These are phyloP conservation scores for Basipetospora chlamydospora DNA, from an alignment of 2,329 filamentous ascomycete species.

Conservation along the genomic window DNA sequence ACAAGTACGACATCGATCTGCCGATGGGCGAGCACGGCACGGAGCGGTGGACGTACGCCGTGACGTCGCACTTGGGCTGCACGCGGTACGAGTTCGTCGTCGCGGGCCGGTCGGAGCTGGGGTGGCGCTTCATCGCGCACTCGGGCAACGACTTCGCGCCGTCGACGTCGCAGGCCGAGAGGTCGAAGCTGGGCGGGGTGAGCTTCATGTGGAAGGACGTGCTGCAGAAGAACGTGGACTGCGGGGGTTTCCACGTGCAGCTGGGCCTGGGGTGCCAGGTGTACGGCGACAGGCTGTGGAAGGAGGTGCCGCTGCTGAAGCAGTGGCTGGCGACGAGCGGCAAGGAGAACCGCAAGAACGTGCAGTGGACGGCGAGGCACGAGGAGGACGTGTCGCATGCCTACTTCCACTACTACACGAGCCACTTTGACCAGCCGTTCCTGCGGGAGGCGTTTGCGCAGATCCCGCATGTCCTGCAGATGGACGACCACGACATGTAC, in stretches of 20 bases:
- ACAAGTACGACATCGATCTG: conserved; percentile 83
- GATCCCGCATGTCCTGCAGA: conserved; percentile 82
- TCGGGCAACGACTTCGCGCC: conserved; percentile 93
- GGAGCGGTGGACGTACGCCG: conserved; percentile 90
- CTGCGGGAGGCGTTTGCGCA: conserved; percentile 91
- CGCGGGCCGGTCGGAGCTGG: conserved; percentile 75
- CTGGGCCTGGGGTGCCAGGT: conserved; percentile 88
- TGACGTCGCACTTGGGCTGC: conserved; percentile 91
- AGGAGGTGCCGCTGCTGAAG: conserved; percentile 81
- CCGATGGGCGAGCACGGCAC: conserved; percentile 74
- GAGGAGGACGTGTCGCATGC: conserved; percentile 93
- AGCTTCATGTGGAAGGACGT: conserved; percentile 99
- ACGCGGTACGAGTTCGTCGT: conserved; percentile 97
- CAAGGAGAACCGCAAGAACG: conserved; percentile 81
- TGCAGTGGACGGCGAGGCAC: conserved; percentile 83
- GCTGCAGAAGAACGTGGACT: conserved; percentile 91
- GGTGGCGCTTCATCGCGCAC: conserved; percentile 91
- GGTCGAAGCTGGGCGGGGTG: conserved; percentile 71
- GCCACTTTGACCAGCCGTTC: conserved; percentile 94
- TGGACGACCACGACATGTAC: conserved; percentile 97
- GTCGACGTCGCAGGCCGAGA: conserved; percentile 73
- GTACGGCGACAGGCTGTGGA: conserved; percentile 90
- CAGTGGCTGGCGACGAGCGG: conserved; percentile 92
- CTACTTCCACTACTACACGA: conserved; percentile 98
- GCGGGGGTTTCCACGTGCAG: conserved; percentile 89